Evolutionary conservation across 495 filamentous ascomycete species (phyloP).

Genomic region (Penicillium subrubescens): DNA sequence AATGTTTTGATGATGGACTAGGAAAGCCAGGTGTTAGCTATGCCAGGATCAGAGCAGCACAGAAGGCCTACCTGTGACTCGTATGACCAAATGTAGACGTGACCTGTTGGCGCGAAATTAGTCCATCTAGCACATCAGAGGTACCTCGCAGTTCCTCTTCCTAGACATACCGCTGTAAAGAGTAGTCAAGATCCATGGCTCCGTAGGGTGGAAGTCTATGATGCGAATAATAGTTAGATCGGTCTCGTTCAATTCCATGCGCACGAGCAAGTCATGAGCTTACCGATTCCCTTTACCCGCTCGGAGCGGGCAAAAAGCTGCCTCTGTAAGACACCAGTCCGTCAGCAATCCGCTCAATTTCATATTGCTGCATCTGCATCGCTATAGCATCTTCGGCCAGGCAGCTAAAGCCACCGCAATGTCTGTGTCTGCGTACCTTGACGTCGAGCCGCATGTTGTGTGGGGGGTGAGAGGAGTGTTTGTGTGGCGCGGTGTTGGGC

Average conservation of each 20-base stretch:
- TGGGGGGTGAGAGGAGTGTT: constrained; percentile 37
- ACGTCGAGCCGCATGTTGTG: constrained; percentile 86
- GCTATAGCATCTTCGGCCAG: constrained; percentile 10
- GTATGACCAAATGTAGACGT: constrained; percentile 99
- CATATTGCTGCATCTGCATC: constrained; percentile 22
- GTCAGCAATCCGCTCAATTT: constrained; percentile 23
- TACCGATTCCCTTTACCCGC: constrained; percentile 89
- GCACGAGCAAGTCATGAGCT: background rate
- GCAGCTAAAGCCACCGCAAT: constrained; percentile 11
- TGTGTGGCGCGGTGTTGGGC: constrained; percentile 45
- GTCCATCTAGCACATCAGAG: constrained; percentile 29
- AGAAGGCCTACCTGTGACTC: constrained; percentile 70
- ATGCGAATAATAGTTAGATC: background rate
- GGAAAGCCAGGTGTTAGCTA: constrained; percentile 14
- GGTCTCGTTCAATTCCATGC: background rate
- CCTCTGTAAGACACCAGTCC: constrained; percentile 52
- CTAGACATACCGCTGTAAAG: constrained; percentile 80
- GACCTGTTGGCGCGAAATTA: constrained; percentile 54
- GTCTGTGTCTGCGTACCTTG: constrained; percentile 64
- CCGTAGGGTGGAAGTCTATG: constrained; percentile 82
- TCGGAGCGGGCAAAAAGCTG: constrained; percentile 83
- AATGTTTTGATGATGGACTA: constrained; percentile 97
- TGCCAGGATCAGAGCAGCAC: background rate
- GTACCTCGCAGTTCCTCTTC: constrained; percentile 6
- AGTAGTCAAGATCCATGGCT: constrained; percentile 96